Conservation (phyloP, 106 monocot genomes). For the Dioscorea alata region DNA sequence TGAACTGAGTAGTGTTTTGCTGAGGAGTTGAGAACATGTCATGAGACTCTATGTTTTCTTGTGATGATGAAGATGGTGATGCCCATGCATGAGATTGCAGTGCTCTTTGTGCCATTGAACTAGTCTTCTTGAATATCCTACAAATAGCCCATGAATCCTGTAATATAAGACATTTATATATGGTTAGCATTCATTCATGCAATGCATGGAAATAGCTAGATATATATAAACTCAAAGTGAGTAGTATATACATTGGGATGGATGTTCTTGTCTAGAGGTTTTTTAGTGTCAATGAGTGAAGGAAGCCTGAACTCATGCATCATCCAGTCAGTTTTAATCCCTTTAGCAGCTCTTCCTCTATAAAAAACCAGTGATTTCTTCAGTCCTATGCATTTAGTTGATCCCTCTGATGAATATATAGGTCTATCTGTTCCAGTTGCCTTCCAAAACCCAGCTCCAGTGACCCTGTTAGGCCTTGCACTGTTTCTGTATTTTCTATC, state of each 20-base stretch:
- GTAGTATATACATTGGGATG: conserved; percentile 37
- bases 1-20: not conserved
- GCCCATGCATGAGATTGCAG: conserved; percentile 76
- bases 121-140: conserved; percentile 94
- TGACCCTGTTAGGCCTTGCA: conserved; percentile 85
- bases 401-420: conserved; percentile 83
- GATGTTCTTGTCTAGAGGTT: conserved; percentile 59
- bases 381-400: conserved; percentile 79
- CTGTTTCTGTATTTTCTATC: conserved; percentile 96
- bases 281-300: conserved; percentile 45
- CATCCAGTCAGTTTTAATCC: conserved; percentile 96
- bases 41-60: conserved; percentile 14
- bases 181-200: too few relatives aligned
- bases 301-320: conserved; percentile 99
- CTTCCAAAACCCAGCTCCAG: conserved; percentile 95
- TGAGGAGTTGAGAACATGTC: conserved; percentile 29
- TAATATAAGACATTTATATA: not conserved
- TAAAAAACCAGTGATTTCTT: conserved; percentile 99
- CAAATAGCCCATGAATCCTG: conserved; percentile 99
- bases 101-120: conserved; percentile 72
- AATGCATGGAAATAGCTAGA: too few relatives aligned
- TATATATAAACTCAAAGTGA: too few relatives aligned
- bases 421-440: conserved; percentile 97
- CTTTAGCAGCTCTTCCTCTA: conserved; percentile 97
- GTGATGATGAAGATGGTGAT: conserved; percentile 20